Evolutionary conservation across 768 basidiomycete species (phyloP), one percentile per base, ranked within the genome.

Genomic region (Xerocomellus chrysenteron): DNA sequence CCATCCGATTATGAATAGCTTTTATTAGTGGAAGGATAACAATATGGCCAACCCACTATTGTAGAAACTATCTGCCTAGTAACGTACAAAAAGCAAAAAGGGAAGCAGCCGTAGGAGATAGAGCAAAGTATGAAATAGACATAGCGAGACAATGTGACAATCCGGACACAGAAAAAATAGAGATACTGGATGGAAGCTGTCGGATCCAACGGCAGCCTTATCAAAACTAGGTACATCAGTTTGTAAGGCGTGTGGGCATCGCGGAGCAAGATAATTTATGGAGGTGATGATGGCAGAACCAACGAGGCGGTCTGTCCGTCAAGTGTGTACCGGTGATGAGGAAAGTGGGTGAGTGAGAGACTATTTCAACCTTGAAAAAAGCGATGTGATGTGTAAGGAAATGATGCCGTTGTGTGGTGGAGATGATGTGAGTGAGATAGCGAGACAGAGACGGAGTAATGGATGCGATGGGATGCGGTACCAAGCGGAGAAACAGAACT

Each of bases 1-100:
- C 60, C 50, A 57, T 54, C 54, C 67, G 60, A 60, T 21, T 21
- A 21, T 67, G 69, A 66, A 75, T 72, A 74, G 70, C 69, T 65
- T 76, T 75, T 75, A 82, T 83, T 83, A 83, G 75, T 74, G 70
- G 76, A 78, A 75, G 65, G 76, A 83, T 83, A 84, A 82, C 75
- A 75, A 81, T 83, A 83, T 73, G 78, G 75, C 74, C 79, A 77
- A 76, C 76, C 79, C 76, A 80, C 76, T 78, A 76, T 69, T 71
- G 75, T 78, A 81, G 74, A 76, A 74, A 76, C 65, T 70, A 74
- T 72, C 71, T 76, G 75, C 73, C 66, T 69, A 73, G 72, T 74
- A 75, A 73, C 74, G 68, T 72, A 72, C 69, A 68, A 61, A 71
- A 62, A 67, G 55, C 64, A 58, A 66, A 56, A 68, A 45, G 66